phyloP scores from a whole-genome alignment of 2,329 filamentous ascomycete genomes.

The Paracorniculantispora psalliotae region DNA sequence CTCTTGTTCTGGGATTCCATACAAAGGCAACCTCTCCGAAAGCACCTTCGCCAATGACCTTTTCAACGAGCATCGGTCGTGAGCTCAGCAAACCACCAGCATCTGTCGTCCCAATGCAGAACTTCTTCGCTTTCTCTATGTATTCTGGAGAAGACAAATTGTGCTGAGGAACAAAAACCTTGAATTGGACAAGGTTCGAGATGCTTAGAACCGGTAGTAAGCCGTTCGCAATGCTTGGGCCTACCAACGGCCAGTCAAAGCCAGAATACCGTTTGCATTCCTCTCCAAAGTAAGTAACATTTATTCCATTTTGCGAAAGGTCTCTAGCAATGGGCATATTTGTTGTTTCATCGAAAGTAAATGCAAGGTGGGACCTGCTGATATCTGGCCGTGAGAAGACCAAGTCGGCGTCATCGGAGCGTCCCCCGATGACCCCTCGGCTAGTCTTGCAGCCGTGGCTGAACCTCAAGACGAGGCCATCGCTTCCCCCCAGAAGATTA shows the following conservation, averaged over 20 bases:
- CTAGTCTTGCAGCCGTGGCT: not conserved
- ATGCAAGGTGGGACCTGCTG: not conserved
- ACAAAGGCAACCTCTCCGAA: not conserved
- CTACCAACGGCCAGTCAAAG: not conserved
- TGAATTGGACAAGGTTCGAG: not conserved
- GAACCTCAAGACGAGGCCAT: no score
- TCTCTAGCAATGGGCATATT: not conserved
- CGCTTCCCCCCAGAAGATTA: no score
- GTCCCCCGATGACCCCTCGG: not conserved
- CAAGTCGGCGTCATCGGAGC: not conserved
- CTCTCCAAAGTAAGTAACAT: not conserved
- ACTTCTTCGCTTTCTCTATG: not conserved
- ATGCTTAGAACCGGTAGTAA: not conserved
- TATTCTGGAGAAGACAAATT: not conserved
- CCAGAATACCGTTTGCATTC: not conserved
- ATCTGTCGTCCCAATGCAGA: not conserved
- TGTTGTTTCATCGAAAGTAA: not conserved
- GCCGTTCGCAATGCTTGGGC: not conserved
- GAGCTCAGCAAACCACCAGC: no score
- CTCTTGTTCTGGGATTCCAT: not conserved
- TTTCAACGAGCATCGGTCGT: no score
- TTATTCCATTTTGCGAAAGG: not conserved
- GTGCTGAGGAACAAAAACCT: not conserved
- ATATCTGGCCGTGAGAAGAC: not conserved
- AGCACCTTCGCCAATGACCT: no score